These are phyloP conservation scores for Diplodia sapinea DNA, from an alignment of 2,329 filamentous ascomycete species.

Conservation along the genomic window DNA sequence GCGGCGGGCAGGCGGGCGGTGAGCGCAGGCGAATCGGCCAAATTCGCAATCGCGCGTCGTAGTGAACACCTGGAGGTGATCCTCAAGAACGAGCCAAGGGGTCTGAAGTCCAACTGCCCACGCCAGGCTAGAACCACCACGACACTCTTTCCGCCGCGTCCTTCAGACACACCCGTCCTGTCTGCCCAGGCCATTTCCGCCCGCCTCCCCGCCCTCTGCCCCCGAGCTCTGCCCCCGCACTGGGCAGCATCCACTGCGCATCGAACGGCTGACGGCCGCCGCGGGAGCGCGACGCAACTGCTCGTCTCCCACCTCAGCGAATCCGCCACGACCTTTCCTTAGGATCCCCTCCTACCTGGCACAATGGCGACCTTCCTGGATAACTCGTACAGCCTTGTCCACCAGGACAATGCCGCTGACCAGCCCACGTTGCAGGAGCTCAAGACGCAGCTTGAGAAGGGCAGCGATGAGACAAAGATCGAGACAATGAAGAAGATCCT, in stretches of 20 bases:
- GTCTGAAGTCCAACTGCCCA: constrained; percentile 26
- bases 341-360: constrained; percentile 37
- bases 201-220: constrained; percentile 10
- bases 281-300: constrained; percentile 40
- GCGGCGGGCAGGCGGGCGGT: constrained; percentile 28
- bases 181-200: neutral
- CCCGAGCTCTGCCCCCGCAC: constrained; percentile 26
- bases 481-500: constrained; percentile 89
- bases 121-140: constrained; percentile 28
- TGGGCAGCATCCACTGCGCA: constrained; percentile 28
- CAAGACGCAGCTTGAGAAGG: constrained; percentile 91
- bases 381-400: constrained; percentile 93
- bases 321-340: neutral
- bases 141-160: constrained; percentile 20
- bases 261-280: constrained; percentile 41
- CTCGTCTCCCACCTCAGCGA: constrained; percentile 6
- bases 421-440: constrained; percentile 89
- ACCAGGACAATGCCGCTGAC: constrained; percentile 95
- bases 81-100: constrained; percentile 32
- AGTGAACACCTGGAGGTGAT: constrained; percentile 32
- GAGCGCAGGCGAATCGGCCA: constrained; percentile 30
- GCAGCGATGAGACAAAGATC: constrained; percentile 88
- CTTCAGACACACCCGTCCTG: constrained; percentile 5
- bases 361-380: constrained; percentile 95
- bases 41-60: constrained; percentile 29